Percentiles rank a stretch among this genome's conserved stretches.
phyloP scores from a whole-genome alignment of 73 alveolate species.

The Symbiodinium pilosum region DNA sequence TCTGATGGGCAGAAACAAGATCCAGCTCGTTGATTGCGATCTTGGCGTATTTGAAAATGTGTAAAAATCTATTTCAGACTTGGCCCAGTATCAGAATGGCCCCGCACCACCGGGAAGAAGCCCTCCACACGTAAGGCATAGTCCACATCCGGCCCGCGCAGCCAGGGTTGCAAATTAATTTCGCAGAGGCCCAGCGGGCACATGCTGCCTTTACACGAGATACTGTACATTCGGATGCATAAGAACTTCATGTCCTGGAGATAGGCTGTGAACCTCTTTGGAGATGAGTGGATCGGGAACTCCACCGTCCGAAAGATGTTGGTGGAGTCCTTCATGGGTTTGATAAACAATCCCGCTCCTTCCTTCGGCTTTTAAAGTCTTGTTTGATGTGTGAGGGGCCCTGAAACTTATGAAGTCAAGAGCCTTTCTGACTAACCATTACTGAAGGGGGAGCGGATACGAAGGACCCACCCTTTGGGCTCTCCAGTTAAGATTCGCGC shows the following conservation, averaged over 20 bases:
- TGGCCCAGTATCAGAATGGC: not conserved
- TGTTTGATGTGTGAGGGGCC: too few species aligned
- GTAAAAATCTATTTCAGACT: not conserved
- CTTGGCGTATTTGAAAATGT: too few species aligned
- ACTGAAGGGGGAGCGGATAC: too few species aligned
- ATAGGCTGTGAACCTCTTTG: conserved; percentile 44
- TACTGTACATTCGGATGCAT: conserved; percentile 19
- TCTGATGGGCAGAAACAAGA: too few species aligned
- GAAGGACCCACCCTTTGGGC: too few species aligned
- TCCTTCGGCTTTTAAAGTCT: too few species aligned
- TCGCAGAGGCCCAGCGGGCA: conserved; percentile 35
- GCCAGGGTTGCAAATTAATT: conserved; percentile 34
- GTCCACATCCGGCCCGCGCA: conserved; percentile 75
- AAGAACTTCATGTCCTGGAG: conserved; percentile 48
- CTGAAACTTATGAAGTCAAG: too few species aligned
- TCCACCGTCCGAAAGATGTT: conserved; percentile 13
- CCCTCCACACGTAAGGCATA: conserved; percentile 60
- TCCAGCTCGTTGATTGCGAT: too few species aligned
- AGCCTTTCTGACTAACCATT: too few species aligned
- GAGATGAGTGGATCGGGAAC: conserved; percentile 42
- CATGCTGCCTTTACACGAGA: not conserved
- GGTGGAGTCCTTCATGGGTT: too few species aligned
- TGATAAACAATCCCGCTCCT: too few species aligned
- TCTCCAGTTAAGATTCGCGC: too few species aligned
- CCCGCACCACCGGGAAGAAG: conserved; percentile 65